Conservation (phyloP, 2,329 filamentous ascomycete species). For the Aspergillus glaucus region DNA sequence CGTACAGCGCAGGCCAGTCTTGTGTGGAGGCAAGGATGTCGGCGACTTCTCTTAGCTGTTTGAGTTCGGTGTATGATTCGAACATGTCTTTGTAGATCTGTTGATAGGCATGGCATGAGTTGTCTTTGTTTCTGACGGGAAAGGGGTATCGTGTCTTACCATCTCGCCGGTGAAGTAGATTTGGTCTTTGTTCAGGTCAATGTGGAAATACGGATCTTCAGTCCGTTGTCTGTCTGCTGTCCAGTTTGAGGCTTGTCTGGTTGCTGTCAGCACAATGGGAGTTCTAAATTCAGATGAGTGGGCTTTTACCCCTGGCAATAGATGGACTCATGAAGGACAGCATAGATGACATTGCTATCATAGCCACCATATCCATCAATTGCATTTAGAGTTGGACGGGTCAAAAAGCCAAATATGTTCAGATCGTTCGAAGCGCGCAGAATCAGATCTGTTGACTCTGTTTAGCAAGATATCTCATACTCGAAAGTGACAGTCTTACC, state of each 20-base stretch:
- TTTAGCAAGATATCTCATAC: slow-evolving; percentile 1
- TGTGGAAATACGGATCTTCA: slow-evolving; percentile 41
- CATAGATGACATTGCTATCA: slow-evolving; percentile 75
- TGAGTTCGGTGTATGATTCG: slow-evolving; percentile 69
- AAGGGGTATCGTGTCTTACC: slow-evolving; percentile 34
- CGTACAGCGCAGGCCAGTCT: slow-evolving; percentile 72
- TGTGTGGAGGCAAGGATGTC: slow-evolving; percentile 61
- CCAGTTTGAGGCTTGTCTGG: slow-evolving; percentile 61
- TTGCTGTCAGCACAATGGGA: slow-evolving; percentile 19
- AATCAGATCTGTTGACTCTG: slow-evolving; percentile 49
- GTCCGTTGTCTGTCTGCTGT: slow-evolving; percentile 51
- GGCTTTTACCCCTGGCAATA: slow-evolving; percentile 63
- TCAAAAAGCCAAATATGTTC: slow-evolving; percentile 68
- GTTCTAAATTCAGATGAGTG: neutral
- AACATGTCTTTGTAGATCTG: slow-evolving; percentile 77
- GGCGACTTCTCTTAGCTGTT: slow-evolving; percentile 61
- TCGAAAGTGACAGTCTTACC: slow-evolving; percentile 26
- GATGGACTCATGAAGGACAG: slow-evolving; percentile 77
- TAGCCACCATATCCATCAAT: slow-evolving; percentile 64
- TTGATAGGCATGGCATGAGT: neutral
- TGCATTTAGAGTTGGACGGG: slow-evolving; percentile 60
- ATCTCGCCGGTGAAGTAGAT: slow-evolving; percentile 88
- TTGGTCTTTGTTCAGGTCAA: slow-evolving; percentile 42
- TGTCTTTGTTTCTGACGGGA: slow-evolving; percentile 1
- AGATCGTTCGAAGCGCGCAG: slow-evolving; percentile 67